Base-by-base conservation (phyloP, 352 stramenopile genomes). In the Globisporangium canariense region DNA sequence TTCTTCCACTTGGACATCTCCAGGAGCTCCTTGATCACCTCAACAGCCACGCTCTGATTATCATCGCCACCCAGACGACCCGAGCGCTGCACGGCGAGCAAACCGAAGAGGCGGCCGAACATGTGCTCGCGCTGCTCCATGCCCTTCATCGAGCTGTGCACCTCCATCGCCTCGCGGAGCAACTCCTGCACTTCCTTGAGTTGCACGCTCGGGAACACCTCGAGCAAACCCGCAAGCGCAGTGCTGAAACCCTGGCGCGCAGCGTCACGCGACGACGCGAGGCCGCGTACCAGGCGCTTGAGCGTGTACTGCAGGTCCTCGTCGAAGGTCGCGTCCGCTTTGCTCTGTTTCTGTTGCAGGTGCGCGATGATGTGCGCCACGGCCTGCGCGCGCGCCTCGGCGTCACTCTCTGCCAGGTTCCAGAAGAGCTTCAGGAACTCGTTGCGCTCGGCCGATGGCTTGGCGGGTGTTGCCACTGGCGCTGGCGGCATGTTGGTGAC, bases 81-180 rank as follows among this genome's bases (percentile, higher is more conserved):
- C 8, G 83, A 95, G 58, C 86, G 83, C 50, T 91, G 77, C 58
- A 98, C 58, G 20, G 89, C 87, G 54, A 96, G 75, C 59, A 96
- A 73, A 5, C 89, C 90, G 58, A 97, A 96, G 22, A 97, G 74
- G 18, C 89, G 88, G 18, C 91, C 91, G 66, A 98, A 96, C 81
- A 96, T 88, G 77, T 95, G 83, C 63, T 98, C 91, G 57, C 91
- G 81, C 76, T 98, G 89, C 66, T 98, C 91, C 82, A 95, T 93
- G 60, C 86, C 86, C 68, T 96, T 97, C 85, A 97, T 95, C 61
- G 76, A 86, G 53, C 72, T 76, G 51, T 82, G 81, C 34, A 93
- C 74, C 66, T 95, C 73, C 85, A 96, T 97, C 58, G 87, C 72
- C 4, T 91, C 80, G 28, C 70, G 70, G 55, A 96, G 66, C 55